Percentiles rank a stretch among this genome's conserved stretches.
Conservation (phyloP, 305 asterid species). For the Solanum chacoense region DNA sequence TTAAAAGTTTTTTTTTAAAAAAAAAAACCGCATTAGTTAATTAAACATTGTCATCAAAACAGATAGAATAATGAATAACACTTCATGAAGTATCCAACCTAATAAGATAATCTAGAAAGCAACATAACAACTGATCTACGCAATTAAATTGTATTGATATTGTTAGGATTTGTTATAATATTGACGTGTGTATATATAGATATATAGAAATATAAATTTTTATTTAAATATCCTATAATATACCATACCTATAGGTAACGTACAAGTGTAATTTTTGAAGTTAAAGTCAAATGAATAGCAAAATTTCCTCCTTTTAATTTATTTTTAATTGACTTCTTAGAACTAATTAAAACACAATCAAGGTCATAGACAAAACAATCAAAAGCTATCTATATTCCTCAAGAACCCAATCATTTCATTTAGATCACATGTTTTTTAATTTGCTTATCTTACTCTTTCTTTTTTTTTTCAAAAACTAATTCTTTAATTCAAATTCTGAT, state of each 20-base stretch:
- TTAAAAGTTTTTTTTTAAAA: fast-evolving
- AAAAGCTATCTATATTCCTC: background rate
- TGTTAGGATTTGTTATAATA: background rate
- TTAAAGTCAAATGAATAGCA: background rate
- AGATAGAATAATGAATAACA: background rate
- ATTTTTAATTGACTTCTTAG: background rate
- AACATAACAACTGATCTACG: background rate
- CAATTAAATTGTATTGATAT: background rate
- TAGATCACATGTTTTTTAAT: background rate
- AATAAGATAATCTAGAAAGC: background rate
- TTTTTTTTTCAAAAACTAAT: background rate
- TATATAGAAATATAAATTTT: background rate
- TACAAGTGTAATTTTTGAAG: background rate
- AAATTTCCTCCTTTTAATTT: background rate
- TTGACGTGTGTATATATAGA: background rate
- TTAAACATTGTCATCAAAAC: background rate
- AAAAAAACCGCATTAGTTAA: background rate
- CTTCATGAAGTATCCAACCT: background rate
- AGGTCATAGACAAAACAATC: background rate
- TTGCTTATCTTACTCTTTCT: background rate
- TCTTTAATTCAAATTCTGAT: too few relatives aligned
- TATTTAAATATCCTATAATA: background rate
- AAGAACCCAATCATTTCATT: background rate
- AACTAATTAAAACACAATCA: background rate
- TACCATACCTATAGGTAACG: background rate